phyloP scores from a whole-genome alignment of 148 eudicot genomes.

The Pouteria glomerata region DNA sequence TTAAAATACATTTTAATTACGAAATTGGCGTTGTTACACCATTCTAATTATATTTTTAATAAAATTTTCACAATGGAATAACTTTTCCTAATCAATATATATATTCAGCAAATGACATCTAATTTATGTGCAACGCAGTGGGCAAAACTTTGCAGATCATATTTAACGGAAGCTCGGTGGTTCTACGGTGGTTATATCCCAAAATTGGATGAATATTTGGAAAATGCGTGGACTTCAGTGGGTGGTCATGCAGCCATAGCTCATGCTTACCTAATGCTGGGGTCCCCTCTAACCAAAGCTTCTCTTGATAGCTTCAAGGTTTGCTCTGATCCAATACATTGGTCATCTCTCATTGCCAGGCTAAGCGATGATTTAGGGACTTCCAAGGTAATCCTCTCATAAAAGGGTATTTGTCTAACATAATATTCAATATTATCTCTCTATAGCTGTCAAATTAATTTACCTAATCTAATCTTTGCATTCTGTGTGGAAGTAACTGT shows the following conservation, averaged over 20 bases:
- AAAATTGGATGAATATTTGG: slow-evolving; percentile 5
- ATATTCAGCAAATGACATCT: too few relatives aligned
- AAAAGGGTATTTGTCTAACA: neutral
- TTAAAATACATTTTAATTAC: too few relatives aligned
- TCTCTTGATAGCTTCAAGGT: neutral
- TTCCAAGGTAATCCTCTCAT: slow-evolving; percentile 2
- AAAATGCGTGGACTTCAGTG: slow-evolving; percentile 9
- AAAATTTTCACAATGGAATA: too few relatives aligned
- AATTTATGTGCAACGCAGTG: neutral
- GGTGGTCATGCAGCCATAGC: slow-evolving; percentile 15
- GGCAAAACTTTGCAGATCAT: slow-evolving; percentile 9
- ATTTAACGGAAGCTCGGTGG: slow-evolving; percentile 13
- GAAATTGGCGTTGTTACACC: too few relatives aligned
- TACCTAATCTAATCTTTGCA: neutral
- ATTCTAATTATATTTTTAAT: too few relatives aligned
- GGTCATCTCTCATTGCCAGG: slow-evolving; percentile 12
- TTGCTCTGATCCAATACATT: neutral
- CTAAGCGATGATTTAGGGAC: slow-evolving; percentile 16
- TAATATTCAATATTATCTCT: too few relatives aligned
- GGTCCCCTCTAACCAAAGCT: neutral
- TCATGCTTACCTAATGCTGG: slow-evolving; percentile 9
- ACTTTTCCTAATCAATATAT: too few relatives aligned
- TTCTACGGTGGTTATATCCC: slow-evolving; percentile 6
- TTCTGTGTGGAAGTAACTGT: too few relatives aligned
- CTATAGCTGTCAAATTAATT: too few relatives aligned